These are phyloP conservation scores for Leccinum truebloodii DNA, from an alignment of 768 basidiomycete genomes.

Conservation along the genomic window DNA sequence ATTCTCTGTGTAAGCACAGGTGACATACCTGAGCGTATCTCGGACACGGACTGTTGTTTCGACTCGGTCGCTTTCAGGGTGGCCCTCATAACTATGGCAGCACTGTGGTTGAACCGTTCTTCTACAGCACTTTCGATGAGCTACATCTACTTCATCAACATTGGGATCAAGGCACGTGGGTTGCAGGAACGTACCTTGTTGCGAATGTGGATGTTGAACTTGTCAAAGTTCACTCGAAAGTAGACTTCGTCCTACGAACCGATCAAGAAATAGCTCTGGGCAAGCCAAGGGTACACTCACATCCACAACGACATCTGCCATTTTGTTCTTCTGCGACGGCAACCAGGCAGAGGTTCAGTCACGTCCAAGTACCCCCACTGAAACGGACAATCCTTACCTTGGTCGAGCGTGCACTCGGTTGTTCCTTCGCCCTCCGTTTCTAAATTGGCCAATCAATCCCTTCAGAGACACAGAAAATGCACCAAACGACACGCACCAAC, in stretches of 20 bases:
- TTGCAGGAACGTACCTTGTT: constrained; percentile 60
- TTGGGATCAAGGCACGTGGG: background rate
- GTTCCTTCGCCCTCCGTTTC: constrained; percentile 64
- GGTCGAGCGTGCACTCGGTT: constrained; percentile 41
- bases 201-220: constrained; percentile 78
- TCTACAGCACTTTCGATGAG: constrained; percentile 74
- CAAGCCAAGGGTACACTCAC: constrained; percentile 43
- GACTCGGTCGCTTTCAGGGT: constrained; percentile 69
- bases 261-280: background rate
- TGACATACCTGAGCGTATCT: constrained; percentile 60
- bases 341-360: constrained; percentile 26
- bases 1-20: constrained; percentile 25
- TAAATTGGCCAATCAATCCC: constrained; percentile 35
- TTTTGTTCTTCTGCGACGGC: constrained; percentile 43
- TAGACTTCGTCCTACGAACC: constrained; percentile 61
- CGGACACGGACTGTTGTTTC: constrained; percentile 59
- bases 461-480: background rate
- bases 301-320: constrained; percentile 61
- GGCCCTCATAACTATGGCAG: constrained; percentile 71
- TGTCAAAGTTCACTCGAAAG: constrained; percentile 88
- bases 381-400: constrained; percentile 48
- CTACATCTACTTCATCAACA: constrained; percentile 43
- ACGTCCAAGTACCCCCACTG: background rate
- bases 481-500: constrained; percentile 49
- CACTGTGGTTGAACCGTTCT: constrained; percentile 78